Percentiles rank a stretch among this genome's conserved stretches.
Evolutionary conservation across 345 rosid species (phyloP).

Genomic region (Barbarea vulgaris): DNA sequence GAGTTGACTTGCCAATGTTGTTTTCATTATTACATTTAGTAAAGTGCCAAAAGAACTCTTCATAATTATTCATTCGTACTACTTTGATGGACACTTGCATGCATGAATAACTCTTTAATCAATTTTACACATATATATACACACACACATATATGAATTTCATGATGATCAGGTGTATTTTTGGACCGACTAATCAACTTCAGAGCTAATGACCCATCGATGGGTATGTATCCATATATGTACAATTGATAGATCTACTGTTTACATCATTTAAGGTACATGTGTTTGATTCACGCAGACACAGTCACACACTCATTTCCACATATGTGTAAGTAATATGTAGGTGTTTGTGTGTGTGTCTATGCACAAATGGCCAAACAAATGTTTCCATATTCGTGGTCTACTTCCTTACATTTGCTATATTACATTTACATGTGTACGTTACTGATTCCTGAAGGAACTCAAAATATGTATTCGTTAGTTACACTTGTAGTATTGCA

Average conservation of each 20-base stretch:
- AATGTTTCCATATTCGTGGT: conserved; percentile 26
- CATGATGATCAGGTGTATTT: conserved; percentile 35
- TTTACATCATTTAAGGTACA: conserved; percentile 39
- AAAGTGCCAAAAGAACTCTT: conserved; percentile 40
- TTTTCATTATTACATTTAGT: conserved; percentile 43
- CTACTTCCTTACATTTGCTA: conserved; percentile 14
- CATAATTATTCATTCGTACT: conserved; percentile 37
- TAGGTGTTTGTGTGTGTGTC: conserved; percentile 29
- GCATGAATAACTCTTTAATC: conserved; percentile 3
- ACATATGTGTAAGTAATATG: conserved; percentile 27
- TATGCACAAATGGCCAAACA: conserved; percentile 34
- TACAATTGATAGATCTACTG: conserved; percentile 40
- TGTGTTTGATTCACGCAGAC: conserved; percentile 28
- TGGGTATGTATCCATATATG: conserved; percentile 27
- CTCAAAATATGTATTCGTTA: conserved; percentile 8
- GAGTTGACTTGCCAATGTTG: conserved; percentile 44
- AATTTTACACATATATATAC: not conserved
- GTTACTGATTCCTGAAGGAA: conserved; percentile 7
- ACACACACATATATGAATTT: not conserved
- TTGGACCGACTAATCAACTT: conserved; percentile 40
- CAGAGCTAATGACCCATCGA: conserved; percentile 35
- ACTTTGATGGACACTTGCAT: conserved; percentile 42
- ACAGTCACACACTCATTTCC: conserved; percentile 39
- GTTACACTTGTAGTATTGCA: not conserved
- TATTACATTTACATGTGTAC: not conserved